Percentiles rank a stretch among this genome's conserved stretches.
Evolutionary conservation across 352 stramenopile genomes (phyloP).

Genomic region (Phytophthora fragariae): DNA sequence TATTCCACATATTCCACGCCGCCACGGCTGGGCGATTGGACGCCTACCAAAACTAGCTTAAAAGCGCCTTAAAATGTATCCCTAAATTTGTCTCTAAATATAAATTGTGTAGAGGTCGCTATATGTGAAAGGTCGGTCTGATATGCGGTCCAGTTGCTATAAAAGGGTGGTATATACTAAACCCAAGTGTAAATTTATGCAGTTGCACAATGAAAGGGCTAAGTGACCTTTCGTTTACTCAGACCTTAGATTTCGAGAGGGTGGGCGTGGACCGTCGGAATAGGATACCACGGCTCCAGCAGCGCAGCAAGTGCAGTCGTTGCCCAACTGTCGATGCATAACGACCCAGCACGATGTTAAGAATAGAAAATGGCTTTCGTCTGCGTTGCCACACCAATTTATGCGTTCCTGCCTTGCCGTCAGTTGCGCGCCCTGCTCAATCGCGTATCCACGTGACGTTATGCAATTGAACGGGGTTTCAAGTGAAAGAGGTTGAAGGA

Average conservation of each 20-base stretch:
- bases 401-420: not conserved
- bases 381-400: not conserved
- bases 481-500: slow-evolving; percentile 17
- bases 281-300: slow-evolving; percentile 1
- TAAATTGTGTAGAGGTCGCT: too few species aligned
- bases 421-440: not conserved
- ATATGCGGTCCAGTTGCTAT: too few species aligned
- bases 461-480: not conserved
- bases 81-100: too few species aligned
- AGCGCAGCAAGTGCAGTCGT: not conserved
- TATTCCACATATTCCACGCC: too few species aligned
- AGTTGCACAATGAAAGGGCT: too few species aligned
- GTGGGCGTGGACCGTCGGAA: slow-evolving; percentile 37
- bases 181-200: too few species aligned
- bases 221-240: too few species aligned
- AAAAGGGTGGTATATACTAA: too few species aligned
- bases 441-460: not conserved
- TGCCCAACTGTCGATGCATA: not conserved
- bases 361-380: not conserved
- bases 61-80: too few species aligned
- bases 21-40: too few species aligned
- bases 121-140: too few species aligned
- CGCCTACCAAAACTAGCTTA: too few species aligned
- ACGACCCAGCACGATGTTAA: not conserved
- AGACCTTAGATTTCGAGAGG: slow-evolving; percentile 10